Base-by-base conservation (phyloP, 75 land plant species). In the Pinus taeda region DNA sequence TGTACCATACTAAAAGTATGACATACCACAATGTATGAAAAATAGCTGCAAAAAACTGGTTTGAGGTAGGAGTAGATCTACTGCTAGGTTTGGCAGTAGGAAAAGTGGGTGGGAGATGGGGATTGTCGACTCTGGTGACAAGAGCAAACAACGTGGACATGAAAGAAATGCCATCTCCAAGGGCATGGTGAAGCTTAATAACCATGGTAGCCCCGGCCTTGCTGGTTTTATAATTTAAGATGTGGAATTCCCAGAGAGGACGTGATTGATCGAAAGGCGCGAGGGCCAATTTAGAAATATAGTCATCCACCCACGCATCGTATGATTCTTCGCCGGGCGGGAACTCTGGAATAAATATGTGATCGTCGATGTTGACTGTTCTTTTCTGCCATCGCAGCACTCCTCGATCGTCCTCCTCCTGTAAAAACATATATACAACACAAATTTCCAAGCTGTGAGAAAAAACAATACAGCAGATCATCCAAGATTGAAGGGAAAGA, bases 241-340 rank as follows among this genome's bases (percentile, higher is more conserved):
- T 9, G 74, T 71, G 74, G 22, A 71, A 49, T 49, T 71, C 57
- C 74, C 74, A 71, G 8, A 53, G 74, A 42, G 74, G 74, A 14
- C 74, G 74, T 7, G 53, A n/a, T 1, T 1, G 57, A 2, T 45
- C 22, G 21, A 71, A 49, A 13, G 49, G 49, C 37, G 26, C 8
- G 4, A 71, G 14, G 42, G 39, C 53, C 74, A 71, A n/a, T 30
- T 71, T 24, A 53, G 56, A 71, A 14, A 71, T 1, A 21, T 71
- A 71, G 0, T 71, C 57, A 20, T 42, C 56, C 57, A 71, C 74
- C 33, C 4, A n/a, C 12, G 18, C 21, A 21, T 71, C 74, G 74
- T 71, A 71, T 0, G 20, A 12, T 9, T 6, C n/a, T 15, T 42
- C 21, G 22, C 74, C 74, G 3, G 29, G 59, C 3, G 74, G 74